Base-by-base conservation (phyloP, 805 yeast species). In the Candida krabiensis region DNA sequence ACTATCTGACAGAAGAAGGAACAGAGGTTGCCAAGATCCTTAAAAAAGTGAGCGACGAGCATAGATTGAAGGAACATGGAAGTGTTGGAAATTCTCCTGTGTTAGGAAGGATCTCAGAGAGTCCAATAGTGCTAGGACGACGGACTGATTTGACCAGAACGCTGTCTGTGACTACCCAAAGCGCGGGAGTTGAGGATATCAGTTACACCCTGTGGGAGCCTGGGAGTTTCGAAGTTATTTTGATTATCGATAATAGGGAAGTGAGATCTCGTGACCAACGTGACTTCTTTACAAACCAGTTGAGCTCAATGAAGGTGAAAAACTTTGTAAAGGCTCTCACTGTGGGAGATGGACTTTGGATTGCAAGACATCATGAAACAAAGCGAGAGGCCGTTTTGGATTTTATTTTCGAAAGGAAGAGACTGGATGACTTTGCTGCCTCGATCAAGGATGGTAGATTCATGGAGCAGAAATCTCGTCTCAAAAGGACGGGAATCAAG, bases 381-480 rank as follows among this genome's bases (percentile, higher is more conserved):
- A 71, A 74, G 1, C 72, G 73, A 37, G 81, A 81, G 38, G 87
- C 81, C 4, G 83, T 86, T 1, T 62, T 93, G 13, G 85, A 91
- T 56, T 81, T 78, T 44, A 83, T 93, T n/a, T 73, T 91, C 31
- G 99, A 93, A 64, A 70, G 99, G 26, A 93, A 93, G 61, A 67
- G 96, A 39, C 61, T 90, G 30, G 95, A 87, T 55, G 99, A 93
- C 68, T 71, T 93, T 52, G 84, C 84, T 0, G 55, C 70, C 23
- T 86, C 96, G 35, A 88, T 93, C 31, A 73, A 75, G 43, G 99
- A 93, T 61, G 96, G 96, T 2, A 66, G 99, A 34, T 89, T 84
- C 53, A 69, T 71, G 38, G 99, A 93, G 57, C 99, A 93, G 57
- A 90, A 91, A 55, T 64, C 72, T 13, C 71, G 99, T 37, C 66